phyloP scores from a whole-genome alignment of 441 rosid species.

The Theobroma grandiflorum region DNA sequence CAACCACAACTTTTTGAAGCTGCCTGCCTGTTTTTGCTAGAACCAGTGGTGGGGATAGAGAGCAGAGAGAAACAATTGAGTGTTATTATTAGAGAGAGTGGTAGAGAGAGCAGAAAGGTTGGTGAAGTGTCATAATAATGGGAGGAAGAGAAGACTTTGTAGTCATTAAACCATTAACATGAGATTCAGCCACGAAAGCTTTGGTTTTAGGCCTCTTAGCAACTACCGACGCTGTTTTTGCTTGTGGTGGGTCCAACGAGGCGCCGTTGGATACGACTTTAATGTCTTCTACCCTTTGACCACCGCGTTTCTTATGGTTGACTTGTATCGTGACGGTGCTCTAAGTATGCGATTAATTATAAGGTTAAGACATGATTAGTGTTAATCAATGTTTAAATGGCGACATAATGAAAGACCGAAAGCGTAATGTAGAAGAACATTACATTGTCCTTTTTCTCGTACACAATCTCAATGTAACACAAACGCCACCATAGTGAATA shows the following conservation, averaged over 20 bases:
- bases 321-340: background rate
- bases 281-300: background rate
- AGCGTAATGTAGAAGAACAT: background rate
- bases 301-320: background rate
- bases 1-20: slow-evolving; percentile 1
- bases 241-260: background rate
- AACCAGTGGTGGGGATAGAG: background rate
- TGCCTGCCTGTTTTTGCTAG: background rate
- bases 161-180: background rate
- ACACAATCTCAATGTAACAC: too few relatives aligned
- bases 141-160: background rate
- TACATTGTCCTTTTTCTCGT: background rate
- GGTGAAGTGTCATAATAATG: slow-evolving; percentile 18
- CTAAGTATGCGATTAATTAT: background rate
- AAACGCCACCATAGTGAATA: too few relatives aligned
- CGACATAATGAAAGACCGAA: background rate
- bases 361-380: background rate
- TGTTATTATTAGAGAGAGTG: background rate
- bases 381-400: background rate
- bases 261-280: too few relatives aligned
- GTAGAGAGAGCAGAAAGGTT: slow-evolving; percentile 8
- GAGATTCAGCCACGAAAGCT: background rate
- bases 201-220: background rate
- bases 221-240: background rate
- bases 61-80: background rate